These are phyloP conservation scores for Chaetomium sp. DNA, from an alignment of 2,329 filamentous ascomycete species.

Conservation along the genomic window DNA sequence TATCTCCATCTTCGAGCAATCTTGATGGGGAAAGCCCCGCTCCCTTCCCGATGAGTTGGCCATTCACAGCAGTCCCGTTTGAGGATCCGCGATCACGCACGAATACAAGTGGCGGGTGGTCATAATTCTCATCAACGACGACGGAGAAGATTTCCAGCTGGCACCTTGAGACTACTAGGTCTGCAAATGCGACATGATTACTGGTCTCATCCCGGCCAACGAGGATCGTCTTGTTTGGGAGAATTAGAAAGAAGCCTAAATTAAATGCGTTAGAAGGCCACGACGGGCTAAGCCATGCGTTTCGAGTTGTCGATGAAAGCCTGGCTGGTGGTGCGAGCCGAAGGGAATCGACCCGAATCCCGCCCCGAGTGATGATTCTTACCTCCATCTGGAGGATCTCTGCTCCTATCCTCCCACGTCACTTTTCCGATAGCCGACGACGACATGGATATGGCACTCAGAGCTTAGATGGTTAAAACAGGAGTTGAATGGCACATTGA, in stretches of 20 bases:
- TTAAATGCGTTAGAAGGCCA: not conserved
- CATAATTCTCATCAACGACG: slow-evolving; percentile 48
- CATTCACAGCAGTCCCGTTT: slow-evolving; percentile 58
- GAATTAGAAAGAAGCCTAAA: slow-evolving; percentile 20
- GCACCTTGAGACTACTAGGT: slow-evolving; percentile 50
- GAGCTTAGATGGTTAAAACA: not conserved
- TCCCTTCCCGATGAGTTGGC: slow-evolving; percentile 46
- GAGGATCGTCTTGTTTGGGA: slow-evolving; percentile 25
- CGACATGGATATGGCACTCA: slow-evolving; percentile 11
- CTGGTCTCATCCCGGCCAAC: slow-evolving; percentile 25
- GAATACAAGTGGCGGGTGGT: slow-evolving; percentile 49
- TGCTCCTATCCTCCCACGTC: slow-evolving; percentile 25
- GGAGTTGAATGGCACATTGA: not conserved
- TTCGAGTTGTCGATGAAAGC: not conserved
- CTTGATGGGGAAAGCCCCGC: slow-evolving; percentile 45
- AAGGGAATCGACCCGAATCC: not conserved
- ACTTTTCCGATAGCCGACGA: slow-evolving; percentile 16
- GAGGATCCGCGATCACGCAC: slow-evolving; percentile 58
- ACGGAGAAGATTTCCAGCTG: slow-evolving; percentile 61
- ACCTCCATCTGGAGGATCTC: slow-evolving; percentile 19
- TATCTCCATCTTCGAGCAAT: slow-evolving; percentile 55
- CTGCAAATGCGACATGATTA: slow-evolving; percentile 40
- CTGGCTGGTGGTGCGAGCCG: not conserved
- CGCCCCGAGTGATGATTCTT: not conserved
- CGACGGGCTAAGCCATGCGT: not conserved